Base-by-base conservation (phyloP, 2,329 filamentous ascomycete species). In the Neofusicoccum cordaticola region DNA sequence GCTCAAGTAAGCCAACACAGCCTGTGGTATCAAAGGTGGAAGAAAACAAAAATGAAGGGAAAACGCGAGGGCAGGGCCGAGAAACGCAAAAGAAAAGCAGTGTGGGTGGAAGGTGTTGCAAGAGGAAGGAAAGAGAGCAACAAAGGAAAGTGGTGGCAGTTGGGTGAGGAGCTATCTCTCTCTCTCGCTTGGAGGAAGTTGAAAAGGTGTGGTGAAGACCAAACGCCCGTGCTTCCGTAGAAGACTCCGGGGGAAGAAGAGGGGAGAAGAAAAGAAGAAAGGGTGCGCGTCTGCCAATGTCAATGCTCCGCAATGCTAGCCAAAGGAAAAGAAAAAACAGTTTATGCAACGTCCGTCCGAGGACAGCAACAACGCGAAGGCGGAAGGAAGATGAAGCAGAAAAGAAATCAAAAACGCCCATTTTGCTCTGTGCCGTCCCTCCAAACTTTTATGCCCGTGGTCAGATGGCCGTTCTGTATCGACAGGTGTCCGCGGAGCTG, bases 241-340 rank as follows among this genome's bases (percentile, higher is more conserved):
- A 60, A 52, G 34, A 11, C 44, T 41, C 41, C 17, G n/a, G 22
- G 12, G 8, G 17, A 31, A 37, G 41, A 60, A 60, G 56, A 34
- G 27, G 45, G 41, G 39, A 51, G 51, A 52, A 42, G 6, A 39
- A 58, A 35, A 52, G 44, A 42, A 22, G 48, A 44, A 48, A 61
- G 39, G 27, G 17, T 60, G 53, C 34, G 35, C 41, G 45, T 48
- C 45, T 64, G 62, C 52, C 52, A 58, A 64, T 44, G 63, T 48
- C 53, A 65, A 65, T 65, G 63, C 53, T 65, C 63, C 63, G 63
- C 63, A 61, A 65, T 65, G 63, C 63, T 65, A 65, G 45, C 63
- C 63, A 65, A 65, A 50, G 42, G 17, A 19, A 51, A 57, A 63
- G 47, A 45, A 27, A 47, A 56, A 63, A 35, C 48, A 47, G 48